phyloP scores from a whole-genome alignment of 345 rosid species.

The Brassica nigra region DNA sequence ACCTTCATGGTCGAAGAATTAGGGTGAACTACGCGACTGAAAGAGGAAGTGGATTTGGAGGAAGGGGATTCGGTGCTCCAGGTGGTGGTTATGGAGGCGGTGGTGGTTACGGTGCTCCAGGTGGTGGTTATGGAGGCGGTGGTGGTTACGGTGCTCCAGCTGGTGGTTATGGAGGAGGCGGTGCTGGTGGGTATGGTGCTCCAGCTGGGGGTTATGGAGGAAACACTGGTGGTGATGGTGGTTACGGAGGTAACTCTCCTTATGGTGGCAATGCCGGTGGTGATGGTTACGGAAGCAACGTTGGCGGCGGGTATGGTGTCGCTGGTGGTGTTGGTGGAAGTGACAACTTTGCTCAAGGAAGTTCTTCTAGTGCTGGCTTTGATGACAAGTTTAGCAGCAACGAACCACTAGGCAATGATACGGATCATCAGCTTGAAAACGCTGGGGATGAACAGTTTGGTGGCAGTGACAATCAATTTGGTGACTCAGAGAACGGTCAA shows the following conservation, averaged over 20 bases:
- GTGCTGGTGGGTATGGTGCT: slow-evolving; percentile 25
- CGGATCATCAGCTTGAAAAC: slow-evolving; percentile 31
- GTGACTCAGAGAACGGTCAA: slow-evolving; percentile 33
- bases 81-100: slow-evolving; percentile 39
- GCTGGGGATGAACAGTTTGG: slow-evolving; percentile 27
- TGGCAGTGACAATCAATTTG: slow-evolving; percentile 44
- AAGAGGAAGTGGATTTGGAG: slow-evolving; percentile 52
- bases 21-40: slow-evolving; percentile 86
- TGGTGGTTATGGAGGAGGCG: slow-evolving; percentile 36
- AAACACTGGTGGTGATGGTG: slow-evolving; percentile 36
- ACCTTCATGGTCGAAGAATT: slow-evolving; percentile 77
- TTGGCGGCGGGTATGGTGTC: slow-evolving; percentile 43
- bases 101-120: slow-evolving; percentile 35
- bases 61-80: slow-evolving; percentile 47
- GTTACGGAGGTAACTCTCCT: slow-evolving; percentile 43
- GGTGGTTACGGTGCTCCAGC: slow-evolving; percentile 21
- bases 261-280: slow-evolving; percentile 22
- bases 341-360: slow-evolving; percentile 39
- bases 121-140: slow-evolving; percentile 25
- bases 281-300: slow-evolving; percentile 37
- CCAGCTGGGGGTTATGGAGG: slow-evolving; percentile 37
- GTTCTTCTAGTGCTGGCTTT: slow-evolving; percentile 38
- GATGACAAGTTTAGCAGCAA: slow-evolving; percentile 38
- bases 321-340: slow-evolving; percentile 42
- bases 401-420: slow-evolving; percentile 29